phyloP scores from a whole-genome alignment of 768 basidiomycete species.

The Lentinula edodes region DNA sequence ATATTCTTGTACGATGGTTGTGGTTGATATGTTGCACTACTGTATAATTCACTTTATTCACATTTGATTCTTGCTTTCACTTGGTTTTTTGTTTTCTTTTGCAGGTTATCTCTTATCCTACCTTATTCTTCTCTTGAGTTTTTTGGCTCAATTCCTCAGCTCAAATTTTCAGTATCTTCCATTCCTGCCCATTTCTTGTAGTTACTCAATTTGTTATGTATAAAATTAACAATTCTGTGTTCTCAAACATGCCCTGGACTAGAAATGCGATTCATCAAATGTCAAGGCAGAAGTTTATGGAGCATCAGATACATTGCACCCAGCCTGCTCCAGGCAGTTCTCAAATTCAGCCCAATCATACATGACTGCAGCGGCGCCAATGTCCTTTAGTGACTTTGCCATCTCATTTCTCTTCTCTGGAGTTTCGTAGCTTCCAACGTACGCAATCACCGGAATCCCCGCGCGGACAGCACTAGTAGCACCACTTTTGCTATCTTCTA shows the following conservation, averaged over 20 bases:
- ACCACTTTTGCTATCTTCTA: constrained; percentile 20
- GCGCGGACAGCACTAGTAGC: constrained; percentile 16
- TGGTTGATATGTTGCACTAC: constrained; percentile 6
- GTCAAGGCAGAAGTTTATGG: neutral
- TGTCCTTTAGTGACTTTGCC: constrained; percentile 11
- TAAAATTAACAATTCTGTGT: neutral
- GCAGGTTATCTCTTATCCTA: neutral
- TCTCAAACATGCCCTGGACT: neutral
- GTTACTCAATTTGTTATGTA: neutral
- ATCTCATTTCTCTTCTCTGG: constrained; percentile 15
- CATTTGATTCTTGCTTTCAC: neutral
- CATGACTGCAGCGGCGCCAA: constrained; percentile 16
- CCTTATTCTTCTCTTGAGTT: neutral
- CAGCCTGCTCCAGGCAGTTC: constrained; percentile 11
- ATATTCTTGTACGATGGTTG: neutral
- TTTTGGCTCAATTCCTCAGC: neutral
- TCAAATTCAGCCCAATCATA: constrained; percentile 17
- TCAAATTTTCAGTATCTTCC: neutral
- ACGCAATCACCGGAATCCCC: constrained; percentile 15
- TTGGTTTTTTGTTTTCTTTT: neutral
- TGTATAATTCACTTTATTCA: constrained; percentile 3
- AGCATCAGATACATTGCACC: neutral
- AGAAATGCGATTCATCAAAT: neutral
- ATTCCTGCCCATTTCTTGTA: neutral
- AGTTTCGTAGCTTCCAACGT: constrained; percentile 17